Evolutionary conservation across 441 rosid species (phyloP).

Genomic region (Sinapis alba): DNA sequence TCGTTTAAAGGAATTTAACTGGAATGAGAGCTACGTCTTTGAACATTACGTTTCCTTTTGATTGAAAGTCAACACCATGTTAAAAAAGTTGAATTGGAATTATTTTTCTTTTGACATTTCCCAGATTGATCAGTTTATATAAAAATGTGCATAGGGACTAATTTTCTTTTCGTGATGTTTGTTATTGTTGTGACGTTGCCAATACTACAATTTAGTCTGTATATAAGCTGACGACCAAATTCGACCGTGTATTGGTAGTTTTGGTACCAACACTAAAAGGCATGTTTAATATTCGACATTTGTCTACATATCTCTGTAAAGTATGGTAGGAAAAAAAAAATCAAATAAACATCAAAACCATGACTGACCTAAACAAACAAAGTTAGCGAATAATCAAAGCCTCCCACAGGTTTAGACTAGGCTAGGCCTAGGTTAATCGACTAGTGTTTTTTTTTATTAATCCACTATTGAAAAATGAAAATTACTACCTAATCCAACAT

Average conservation of each 20-base stretch:
- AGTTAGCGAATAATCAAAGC: constrained; percentile 13
- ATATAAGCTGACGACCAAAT: background rate
- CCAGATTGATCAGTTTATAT: background rate
- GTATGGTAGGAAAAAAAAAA: background rate
- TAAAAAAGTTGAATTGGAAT: background rate
- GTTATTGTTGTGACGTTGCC: background rate
- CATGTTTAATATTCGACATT: background rate
- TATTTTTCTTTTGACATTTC: background rate
- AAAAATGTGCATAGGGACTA: background rate
- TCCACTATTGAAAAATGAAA: background rate
- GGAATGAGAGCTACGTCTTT: background rate
- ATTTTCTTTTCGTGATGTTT: background rate
- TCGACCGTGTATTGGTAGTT: background rate
- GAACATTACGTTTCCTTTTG: background rate
- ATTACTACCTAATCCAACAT: background rate
- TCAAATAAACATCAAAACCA: constrained; percentile 12
- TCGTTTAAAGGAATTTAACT: background rate
- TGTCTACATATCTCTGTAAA: background rate
- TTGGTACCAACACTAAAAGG: background rate
- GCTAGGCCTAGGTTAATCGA: background rate
- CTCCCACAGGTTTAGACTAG: constrained; percentile 21
- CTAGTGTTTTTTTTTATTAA: background rate
- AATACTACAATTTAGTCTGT: background rate
- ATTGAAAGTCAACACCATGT: constrained; percentile 11
- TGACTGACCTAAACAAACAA: constrained; percentile 10